Percentiles rank a stretch among this genome's conserved stretches.
Conservation (phyloP, 2,329 filamentous ascomycete genomes). For the Capronia epimyces region DNA sequence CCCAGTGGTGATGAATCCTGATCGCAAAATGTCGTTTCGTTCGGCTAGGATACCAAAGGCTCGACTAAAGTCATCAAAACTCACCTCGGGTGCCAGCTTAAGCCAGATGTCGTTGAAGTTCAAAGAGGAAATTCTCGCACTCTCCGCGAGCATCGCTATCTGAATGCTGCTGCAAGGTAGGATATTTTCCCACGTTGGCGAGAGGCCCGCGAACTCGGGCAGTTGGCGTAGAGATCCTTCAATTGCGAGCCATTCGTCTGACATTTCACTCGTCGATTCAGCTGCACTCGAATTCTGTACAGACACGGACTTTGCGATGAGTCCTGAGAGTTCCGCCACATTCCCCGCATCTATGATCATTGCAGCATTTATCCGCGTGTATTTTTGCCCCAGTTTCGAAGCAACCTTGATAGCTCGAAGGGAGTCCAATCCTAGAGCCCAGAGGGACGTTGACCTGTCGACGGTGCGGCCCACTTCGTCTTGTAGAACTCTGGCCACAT, state of each 20-base stretch:
- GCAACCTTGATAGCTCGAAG: slow-evolving; percentile 58
- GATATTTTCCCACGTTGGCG: slow-evolving; percentile 35
- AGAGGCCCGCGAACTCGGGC: neutral
- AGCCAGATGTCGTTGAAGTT: slow-evolving; percentile 78
- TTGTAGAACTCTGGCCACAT: slow-evolving; percentile 42
- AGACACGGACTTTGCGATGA: slow-evolving; percentile 1
- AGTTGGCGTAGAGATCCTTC: neutral
- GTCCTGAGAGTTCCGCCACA: slow-evolving; percentile 31
- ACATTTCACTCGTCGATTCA: slow-evolving; percentile 2
- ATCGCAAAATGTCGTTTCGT: slow-evolving; percentile 63
- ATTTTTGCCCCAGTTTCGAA: slow-evolving; percentile 55
- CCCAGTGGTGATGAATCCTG: slow-evolving; percentile 60
- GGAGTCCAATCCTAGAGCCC: slow-evolving; percentile 61
- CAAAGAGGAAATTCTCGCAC: slow-evolving; percentile 50
- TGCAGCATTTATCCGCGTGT: slow-evolving; percentile 53
- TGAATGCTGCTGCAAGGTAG: slow-evolving; percentile 68
- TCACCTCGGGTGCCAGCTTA: slow-evolving; percentile 43
- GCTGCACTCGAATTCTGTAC: neutral
- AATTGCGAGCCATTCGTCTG: slow-evolving; percentile 14
- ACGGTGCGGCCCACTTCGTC: slow-evolving; percentile 40
- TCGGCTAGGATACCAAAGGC: slow-evolving; percentile 49
- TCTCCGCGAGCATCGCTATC: slow-evolving; percentile 73
- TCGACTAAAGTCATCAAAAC: slow-evolving; percentile 39
- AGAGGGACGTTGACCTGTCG: slow-evolving; percentile 42
- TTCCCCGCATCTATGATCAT: slow-evolving; percentile 57